Conservation (phyloP, 345 rosid species). For the Pugionium dolabratum region DNA sequence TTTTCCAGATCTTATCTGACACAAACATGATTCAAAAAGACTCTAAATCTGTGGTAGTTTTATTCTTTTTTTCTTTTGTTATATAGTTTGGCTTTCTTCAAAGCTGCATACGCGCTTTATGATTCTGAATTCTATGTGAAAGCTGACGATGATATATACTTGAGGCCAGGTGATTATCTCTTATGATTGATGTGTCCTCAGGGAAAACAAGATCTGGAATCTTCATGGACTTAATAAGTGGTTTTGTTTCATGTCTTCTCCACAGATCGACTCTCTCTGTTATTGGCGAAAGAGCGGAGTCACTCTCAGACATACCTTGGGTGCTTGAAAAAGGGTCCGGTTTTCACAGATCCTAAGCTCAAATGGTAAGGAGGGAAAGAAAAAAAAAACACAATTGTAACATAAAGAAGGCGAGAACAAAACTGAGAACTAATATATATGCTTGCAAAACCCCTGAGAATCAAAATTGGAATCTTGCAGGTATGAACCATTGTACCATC, state of each 20-base stretch:
- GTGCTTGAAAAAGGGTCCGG: conserved; percentile 90
- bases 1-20: background rate
- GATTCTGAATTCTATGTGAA: conserved; percentile 89
- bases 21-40: background rate
- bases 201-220: background rate
- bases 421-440: background rate
- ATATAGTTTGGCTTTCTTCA: conserved; percentile 81
- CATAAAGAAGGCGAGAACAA: background rate
- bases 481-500: conserved; percentile 73
- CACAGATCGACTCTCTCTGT: conserved; percentile 75
- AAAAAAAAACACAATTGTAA: too few species aligned
- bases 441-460: too few species aligned
- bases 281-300: conserved; percentile 76
- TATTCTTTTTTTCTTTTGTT: background rate
- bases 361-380: conserved; percentile 58
- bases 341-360: conserved; percentile 81
- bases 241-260: conserved; percentile 13
- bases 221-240: background rate
- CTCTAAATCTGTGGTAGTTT: background rate
- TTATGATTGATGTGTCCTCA: background rate
- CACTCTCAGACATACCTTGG: conserved; percentile 90
- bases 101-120: conserved; percentile 79
- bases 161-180: conserved; percentile 72
- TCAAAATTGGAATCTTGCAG: conserved; percentile 46
- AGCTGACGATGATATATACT: conserved; percentile 92